Conservation (phyloP, 2,329 filamentous ascomycete species). For the Fusarium oxysporum region DNA sequence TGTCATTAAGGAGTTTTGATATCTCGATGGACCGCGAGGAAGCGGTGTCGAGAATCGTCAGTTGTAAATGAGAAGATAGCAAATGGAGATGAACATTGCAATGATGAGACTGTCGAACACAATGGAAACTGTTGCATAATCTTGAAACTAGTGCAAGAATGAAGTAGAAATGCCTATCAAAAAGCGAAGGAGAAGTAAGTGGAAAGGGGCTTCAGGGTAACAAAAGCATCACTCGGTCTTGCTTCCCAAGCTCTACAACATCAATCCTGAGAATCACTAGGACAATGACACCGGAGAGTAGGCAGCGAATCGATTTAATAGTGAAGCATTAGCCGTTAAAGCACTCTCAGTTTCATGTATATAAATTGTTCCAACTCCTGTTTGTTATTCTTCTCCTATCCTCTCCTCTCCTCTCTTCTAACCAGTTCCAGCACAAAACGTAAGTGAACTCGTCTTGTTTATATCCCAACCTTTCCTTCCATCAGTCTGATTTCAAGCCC, state of each 20-base stretch:
- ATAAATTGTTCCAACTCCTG: background rate
- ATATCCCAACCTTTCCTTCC: background rate
- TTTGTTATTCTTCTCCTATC: background rate
- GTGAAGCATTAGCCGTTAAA: background rate
- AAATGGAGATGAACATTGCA: too few species aligned
- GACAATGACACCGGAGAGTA: background rate
- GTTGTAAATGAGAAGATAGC: too few species aligned
- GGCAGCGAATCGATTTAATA: background rate
- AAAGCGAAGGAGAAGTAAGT: background rate
- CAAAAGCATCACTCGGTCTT: background rate
- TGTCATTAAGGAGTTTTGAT: too few species aligned
- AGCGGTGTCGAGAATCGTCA: too few species aligned
- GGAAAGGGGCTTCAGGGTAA: background rate
- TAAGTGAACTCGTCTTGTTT: background rate
- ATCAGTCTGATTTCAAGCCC: background rate
- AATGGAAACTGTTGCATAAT: too few species aligned
- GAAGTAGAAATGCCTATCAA: background rate
- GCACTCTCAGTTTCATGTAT: background rate
- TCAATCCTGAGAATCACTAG: background rate
- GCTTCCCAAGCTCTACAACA: background rate
- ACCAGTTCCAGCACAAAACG: background rate
- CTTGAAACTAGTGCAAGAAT: too few species aligned
- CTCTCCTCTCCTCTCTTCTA: background rate
- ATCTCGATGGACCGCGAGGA: too few species aligned
- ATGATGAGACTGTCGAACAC: too few species aligned